Base-by-base conservation (phyloP, 768 basidiomycete genomes). In the Grammothele lineata region DNA sequence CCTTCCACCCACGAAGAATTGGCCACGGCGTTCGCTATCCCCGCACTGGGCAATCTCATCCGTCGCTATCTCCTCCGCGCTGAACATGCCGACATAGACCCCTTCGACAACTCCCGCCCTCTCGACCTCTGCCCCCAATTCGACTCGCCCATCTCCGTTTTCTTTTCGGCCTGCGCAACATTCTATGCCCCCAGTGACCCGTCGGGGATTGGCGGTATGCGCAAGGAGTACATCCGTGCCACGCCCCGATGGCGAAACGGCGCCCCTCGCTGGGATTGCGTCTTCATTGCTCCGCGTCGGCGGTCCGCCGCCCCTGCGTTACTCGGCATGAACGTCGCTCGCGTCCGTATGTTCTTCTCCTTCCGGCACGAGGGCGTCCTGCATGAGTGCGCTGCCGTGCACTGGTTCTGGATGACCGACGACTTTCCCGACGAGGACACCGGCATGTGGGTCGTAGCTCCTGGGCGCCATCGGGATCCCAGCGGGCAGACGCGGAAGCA, bases 131-230 rank as follows among this genome's bases (percentile, higher is more conserved):
- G 27, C 27, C 27, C 27, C 27, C 14, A 7, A 30, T 14, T 14
- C 7, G 14, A 7, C 27, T 7, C 14, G 27, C 27, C 7, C 27
- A 14, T 30, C 12, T 14, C 35, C 12, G 35, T 36, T 7, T 36
- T 36, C 18, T n/a, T 6, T 17, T 17, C 7, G 8, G 35, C 35
- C 6, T 6, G 8, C 15, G 7, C 35, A 14, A n/a, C 12, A 14
- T 70, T 58, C 24, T 63, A 54, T 48, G 57, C 58, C 1, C 61
- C 65, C 0, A 68, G 68, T 34, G 60, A 69, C 11, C 36, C 48
- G 1, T 51, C 57, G 23, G 61, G 66, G 0, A 21, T 35, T 6
- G 26, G 49, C 3, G 59, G 64, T 1, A 67, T 70, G 66, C 50
- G 49, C 3, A 17, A 24, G 0, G 59, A 70, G 45, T 37, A 25